Evolutionary conservation across 169 alveolate genomes (phyloP).

Genomic region (Plasmodium gallinaceum): DNA sequence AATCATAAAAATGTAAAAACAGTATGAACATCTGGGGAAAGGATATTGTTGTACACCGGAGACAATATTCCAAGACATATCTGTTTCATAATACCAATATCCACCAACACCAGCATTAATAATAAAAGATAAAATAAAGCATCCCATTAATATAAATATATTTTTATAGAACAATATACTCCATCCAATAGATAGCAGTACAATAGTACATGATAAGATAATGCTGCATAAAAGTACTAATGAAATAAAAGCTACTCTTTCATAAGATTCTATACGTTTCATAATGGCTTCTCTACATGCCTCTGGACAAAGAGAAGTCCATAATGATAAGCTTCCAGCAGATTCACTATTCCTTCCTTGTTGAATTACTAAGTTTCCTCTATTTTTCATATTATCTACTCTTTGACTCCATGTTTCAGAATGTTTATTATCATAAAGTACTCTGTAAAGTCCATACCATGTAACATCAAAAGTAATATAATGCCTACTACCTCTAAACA

Average conservation of each 20-base stretch:
- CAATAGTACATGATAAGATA: conserved; percentile 38
- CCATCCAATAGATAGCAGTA: conserved; percentile 49
- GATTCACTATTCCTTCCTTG: conserved; percentile 49
- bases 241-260: conserved; percentile 55
- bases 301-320: conserved; percentile 70
- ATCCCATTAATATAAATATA: conserved; percentile 57
- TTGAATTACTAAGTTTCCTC: conserved; percentile 62
- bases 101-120: conserved; percentile 63
- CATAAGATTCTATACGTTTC: conserved; percentile 67
- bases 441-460: conserved; percentile 65
- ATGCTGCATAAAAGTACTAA: conserved; percentile 47
- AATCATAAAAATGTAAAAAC: conserved; percentile 55
- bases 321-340: conserved; percentile 49
- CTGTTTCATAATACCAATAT: conserved; percentile 74
- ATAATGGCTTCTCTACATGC: conserved; percentile 59
- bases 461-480: conserved; percentile 41
- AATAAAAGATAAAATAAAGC: conserved; percentile 45
- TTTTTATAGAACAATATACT: conserved; percentile 43
- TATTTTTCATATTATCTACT: conserved; percentile 58
- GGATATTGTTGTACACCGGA: conserved; percentile 63
- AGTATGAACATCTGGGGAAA: conserved; percentile 55
- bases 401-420: conserved; percentile 69
- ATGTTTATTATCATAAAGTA: conserved; percentile 55
- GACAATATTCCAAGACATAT: conserved; percentile 50
- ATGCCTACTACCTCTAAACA: conserved; percentile 66